phyloP scores from a whole-genome alignment of 2,329 filamentous ascomycete species.

The Diaporthe humulicola region DNA sequence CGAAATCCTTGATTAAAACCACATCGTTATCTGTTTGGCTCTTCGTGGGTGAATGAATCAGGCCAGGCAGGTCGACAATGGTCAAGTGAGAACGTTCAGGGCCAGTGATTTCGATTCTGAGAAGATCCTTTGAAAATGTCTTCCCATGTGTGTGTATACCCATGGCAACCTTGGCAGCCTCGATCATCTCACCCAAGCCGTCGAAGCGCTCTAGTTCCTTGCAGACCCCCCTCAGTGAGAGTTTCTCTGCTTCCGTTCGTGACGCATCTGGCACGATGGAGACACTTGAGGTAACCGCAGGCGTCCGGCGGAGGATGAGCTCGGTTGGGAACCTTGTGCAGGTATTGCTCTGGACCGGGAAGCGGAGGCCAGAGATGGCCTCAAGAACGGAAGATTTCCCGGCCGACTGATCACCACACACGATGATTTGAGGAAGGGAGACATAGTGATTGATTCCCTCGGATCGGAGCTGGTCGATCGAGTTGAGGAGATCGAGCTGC shows the following conservation, averaged over 20 bases:
- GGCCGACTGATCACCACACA: slow-evolving; percentile 51
- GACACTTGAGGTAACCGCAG: slow-evolving; percentile 47
- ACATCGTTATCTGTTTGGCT: slow-evolving; percentile 57
- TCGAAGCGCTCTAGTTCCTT: slow-evolving; percentile 39
- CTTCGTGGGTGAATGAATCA: slow-evolving; percentile 61
- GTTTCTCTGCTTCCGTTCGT: slow-evolving; percentile 4
- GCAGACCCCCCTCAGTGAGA: slow-evolving; percentile 34
- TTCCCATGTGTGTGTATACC: slow-evolving; percentile 53
- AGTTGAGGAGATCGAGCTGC: slow-evolving; percentile 28
- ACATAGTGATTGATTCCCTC: slow-evolving; percentile 12
- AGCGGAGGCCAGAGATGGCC: slow-evolving; percentile 66
- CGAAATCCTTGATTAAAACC: slow-evolving; percentile 60
- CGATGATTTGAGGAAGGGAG: slow-evolving; percentile 38
- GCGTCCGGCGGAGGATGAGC: slow-evolving; percentile 57
- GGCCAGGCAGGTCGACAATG: slow-evolving; percentile 69
- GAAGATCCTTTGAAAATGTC: slow-evolving; percentile 58
- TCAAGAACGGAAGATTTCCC: slow-evolving; percentile 59
- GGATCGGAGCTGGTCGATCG: slow-evolving; percentile 29
- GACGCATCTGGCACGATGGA: slow-evolving; percentile 31
- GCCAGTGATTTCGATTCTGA: slow-evolving; percentile 61
- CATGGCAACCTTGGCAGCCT: slow-evolving; percentile 60
- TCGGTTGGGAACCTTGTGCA: slow-evolving; percentile 68
- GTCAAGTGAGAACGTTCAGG: slow-evolving; percentile 65
- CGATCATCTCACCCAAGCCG: slow-evolving; percentile 52
- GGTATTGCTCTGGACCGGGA: slow-evolving; percentile 62